Evolutionary conservation across 1,284 basidiomycete species (phyloP), one percentile per base, ranked within the genome.

Genomic region (Tilletia setariae): DNA sequence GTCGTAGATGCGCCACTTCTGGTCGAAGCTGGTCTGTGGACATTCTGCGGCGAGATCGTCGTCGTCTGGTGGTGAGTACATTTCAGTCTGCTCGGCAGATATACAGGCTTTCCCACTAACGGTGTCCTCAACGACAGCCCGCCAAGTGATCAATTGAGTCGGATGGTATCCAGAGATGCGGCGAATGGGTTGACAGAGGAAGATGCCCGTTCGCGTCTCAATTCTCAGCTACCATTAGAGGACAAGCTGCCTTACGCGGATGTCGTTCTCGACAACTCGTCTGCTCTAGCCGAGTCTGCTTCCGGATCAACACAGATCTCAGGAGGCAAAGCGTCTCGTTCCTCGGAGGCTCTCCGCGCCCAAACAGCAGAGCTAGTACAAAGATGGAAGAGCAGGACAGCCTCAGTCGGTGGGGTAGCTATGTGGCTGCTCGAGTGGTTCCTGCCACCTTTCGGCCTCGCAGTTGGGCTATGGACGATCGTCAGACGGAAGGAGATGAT

Each of bases 1-100:
- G 86, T 98, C 1, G 84, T 98, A 69, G 95, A 98, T 82, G 91
- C 97, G 7, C 95, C 95, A n/a, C 84, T 98, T 64, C 85, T 98
- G 67, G 90, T 98, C 68, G 95, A 98, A 83, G 90, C 92, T 0
- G 90, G 90, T 0, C 82, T 98, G 65, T 93, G 91, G 89, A 89
- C 87, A 79, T 91, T 88, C 85, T 91, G 94, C 67, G 93, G 90
- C 1, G 87, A 88, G 74, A 88, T 94, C 11, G 87, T 94, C 2
- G 88, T 98, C 19, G 93, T 97, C 1, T 96, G 92, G 78, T 93
- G 90, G 92, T 93, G 70, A 69, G 89, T 83, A 11, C 63, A 16
- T 28, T 19, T 47, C 40, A 15, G 9, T 42, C 6, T 44, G 16
- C 21, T 42, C 40, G 13, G 9, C n/a, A 3, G 63, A 23, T 11